Percentiles rank a stretch among this genome's conserved stretches.
phyloP scores from a whole-genome alignment of 2,329 filamentous ascomycete genomes.

The Penicillium sp. region DNA sequence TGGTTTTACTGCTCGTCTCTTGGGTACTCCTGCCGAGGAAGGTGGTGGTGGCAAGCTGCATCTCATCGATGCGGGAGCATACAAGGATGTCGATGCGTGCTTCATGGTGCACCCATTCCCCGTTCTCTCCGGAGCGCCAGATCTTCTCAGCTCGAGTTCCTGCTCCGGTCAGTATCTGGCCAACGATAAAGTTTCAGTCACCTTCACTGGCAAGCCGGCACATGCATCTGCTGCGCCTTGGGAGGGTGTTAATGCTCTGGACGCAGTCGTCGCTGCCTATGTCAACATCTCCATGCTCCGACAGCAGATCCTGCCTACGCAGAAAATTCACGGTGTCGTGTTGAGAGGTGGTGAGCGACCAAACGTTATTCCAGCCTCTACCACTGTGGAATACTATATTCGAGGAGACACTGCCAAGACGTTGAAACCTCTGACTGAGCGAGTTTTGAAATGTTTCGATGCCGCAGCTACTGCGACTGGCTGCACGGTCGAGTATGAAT shows the following conservation, averaged over 20 bases:
- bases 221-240: conserved; percentile 57
- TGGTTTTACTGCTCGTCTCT: conserved; percentile 18
- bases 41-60: conserved; percentile 30
- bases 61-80: conserved; percentile 41
- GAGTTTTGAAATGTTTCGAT: conserved; percentile 32
- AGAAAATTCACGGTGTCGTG: conserved; percentile 54
- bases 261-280: conserved; percentile 52
- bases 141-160: conserved; percentile 12
- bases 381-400: conserved; percentile 46
- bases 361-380: conserved; percentile 56
- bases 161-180: conserved; percentile 22
- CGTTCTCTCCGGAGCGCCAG: background rate
- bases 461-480: conserved; percentile 34
- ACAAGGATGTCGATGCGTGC: conserved; percentile 31
- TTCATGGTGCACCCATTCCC: conserved; percentile 38
- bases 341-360: conserved; percentile 52
- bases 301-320: conserved; percentile 54
- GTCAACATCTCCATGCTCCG: conserved; percentile 50
- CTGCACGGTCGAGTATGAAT: conserved; percentile 30
- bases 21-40: conserved; percentile 33
- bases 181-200: conserved; percentile 34
- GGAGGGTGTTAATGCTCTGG: conserved; percentile 58
- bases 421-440: conserved; percentile 31
- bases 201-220: conserved; percentile 52
- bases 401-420: conserved; percentile 42